These are phyloP conservation scores for Eucalyptus fibrosa DNA, from an alignment of 345 rosid genomes.

Conservation along the genomic window DNA sequence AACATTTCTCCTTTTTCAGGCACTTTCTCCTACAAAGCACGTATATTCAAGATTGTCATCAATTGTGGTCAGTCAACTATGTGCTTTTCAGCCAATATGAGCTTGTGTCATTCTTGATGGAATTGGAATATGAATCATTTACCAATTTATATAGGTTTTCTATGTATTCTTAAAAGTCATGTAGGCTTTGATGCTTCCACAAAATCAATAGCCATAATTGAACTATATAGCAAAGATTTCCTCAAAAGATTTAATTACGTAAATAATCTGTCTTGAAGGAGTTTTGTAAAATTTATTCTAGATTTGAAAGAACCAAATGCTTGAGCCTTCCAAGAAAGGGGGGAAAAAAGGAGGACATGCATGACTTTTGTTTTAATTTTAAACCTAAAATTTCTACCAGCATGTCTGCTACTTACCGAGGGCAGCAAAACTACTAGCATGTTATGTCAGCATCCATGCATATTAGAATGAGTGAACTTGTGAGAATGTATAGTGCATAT, in stretches of 20 bases:
- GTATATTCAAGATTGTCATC: neutral
- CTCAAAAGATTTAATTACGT: neutral
- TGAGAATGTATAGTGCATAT: neutral
- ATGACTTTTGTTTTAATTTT: neutral
- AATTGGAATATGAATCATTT: neutral
- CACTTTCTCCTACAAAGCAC: neutral
- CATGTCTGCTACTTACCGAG: neutral
- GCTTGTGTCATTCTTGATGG: neutral
- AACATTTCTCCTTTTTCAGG: neutral
- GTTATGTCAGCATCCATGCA: neutral
- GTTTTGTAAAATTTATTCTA: neutral
- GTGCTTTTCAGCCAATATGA: neutral
- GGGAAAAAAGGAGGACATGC: neutral
- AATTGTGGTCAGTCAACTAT: neutral
- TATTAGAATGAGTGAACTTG: neutral
- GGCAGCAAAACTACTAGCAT: neutral
- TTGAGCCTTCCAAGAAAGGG: neutral
- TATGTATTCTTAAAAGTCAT: neutral
- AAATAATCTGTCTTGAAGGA: neutral
- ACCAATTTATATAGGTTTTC: neutral
- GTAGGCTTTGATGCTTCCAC: neutral
- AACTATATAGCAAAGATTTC: neutral
- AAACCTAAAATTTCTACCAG: neutral
- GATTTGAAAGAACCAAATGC: neutral
- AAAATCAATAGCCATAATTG: neutral